Evolutionary conservation across 2,329 filamentous ascomycete genomes (phyloP).

Genomic region (Madurella fahalii): DNA sequence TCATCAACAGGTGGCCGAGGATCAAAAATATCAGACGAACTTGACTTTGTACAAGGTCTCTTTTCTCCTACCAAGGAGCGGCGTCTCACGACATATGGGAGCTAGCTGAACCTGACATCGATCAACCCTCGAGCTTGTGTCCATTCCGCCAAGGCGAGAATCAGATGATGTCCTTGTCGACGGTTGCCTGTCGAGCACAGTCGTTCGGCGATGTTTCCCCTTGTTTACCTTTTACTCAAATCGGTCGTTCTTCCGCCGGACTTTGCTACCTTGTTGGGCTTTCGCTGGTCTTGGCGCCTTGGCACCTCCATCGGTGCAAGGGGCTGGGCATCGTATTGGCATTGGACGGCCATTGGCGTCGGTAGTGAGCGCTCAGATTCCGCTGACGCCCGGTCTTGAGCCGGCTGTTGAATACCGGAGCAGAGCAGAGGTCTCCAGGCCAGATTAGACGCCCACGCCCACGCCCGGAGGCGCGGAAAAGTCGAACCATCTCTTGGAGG

Average conservation of each 20-base stretch:
- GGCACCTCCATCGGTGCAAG: not conserved
- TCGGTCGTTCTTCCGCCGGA: slow-evolving; percentile 2
- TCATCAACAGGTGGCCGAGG: too few species aligned
- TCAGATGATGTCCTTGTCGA: too few species aligned
- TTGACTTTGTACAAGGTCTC: too few species aligned
- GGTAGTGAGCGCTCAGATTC: slow-evolving; percentile 3
- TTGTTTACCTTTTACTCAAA: slow-evolving; percentile 9
- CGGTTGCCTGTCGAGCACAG: too few species aligned
- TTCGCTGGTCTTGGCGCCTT: slow-evolving; percentile 2
- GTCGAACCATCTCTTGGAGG: not conserved
- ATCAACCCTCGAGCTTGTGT: too few species aligned
- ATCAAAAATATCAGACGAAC: too few species aligned
- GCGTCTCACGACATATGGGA: too few species aligned
- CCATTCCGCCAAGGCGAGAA: too few species aligned
- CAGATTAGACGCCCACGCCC: too few species aligned
- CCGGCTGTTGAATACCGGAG: slow-evolving; percentile 9
- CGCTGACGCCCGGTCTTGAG: slow-evolving; percentile 1
- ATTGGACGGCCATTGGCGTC: not conserved
- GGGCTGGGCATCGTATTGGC: not conserved
- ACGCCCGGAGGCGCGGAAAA: not conserved
- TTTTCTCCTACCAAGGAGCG: too few species aligned
- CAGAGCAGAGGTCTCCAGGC: not conserved
- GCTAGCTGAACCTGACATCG: too few species aligned
- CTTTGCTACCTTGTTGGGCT: too few species aligned
- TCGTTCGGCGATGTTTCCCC: not conserved